Base-by-base conservation (phyloP, 129 eudicot genomes). In the Chrysanthemum makinoi region DNA sequence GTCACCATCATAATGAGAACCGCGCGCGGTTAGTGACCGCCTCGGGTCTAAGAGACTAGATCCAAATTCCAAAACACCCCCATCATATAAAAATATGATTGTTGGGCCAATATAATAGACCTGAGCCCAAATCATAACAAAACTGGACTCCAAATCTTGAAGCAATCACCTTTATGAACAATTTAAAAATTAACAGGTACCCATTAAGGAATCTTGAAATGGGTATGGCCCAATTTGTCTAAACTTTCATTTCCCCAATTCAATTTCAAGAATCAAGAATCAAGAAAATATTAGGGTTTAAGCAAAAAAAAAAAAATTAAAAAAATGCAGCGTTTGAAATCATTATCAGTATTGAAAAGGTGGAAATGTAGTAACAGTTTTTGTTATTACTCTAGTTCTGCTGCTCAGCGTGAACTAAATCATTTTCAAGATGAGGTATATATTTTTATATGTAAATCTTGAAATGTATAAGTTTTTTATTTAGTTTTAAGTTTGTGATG, bases 251-350 rank as follows among this genome's bases (percentile, higher is more conserved):
- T 43, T 65, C 69, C 15, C 15, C 28, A 26, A 43, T 28, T 69
- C 52, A 33, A 16, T 53, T 28, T 33, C 13, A 26, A 26, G 65
- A 60, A n/a, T 33, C 43, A 35, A 26, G 28, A 60, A 16, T 35
- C 43, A 35, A 26, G 28, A 7, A 60, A 67, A 14, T 33, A 59
- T 48, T 48, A 80, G 75, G 73, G 73, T 33, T 62, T 51, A 33
- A 65, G 57, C 28, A 61, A 44, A 14, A 33, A 82, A 65, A 55
- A 64, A 19, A 54, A 63, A 60, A 46, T 14, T 18, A 18, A 15
- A 12, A 83, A 67, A 65, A 88, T 88, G 90, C 95, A 82, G 75
- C 75, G 78, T 68, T 75, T 88, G 57, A 88, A 71, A 74, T 75
- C 68, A 28, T 43, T 80, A 46, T 78, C 69, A 48, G 76, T 44